These are phyloP conservation scores for Trypanosoma melophagium DNA, from an alignment of 208 protist genomes.

Conservation along the genomic window DNA sequence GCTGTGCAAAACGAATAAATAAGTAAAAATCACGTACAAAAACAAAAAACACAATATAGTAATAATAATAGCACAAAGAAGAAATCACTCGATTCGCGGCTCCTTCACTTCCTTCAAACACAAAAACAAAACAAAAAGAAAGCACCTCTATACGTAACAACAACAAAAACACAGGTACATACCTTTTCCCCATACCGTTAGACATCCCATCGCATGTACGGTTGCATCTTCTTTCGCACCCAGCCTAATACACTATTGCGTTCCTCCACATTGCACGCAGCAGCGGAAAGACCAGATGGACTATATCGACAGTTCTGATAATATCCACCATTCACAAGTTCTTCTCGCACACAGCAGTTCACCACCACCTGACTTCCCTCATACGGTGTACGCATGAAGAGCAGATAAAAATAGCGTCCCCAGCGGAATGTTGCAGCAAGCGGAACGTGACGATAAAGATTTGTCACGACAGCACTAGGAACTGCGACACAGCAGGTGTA, in stretches of 20 bases:
- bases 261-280: conserved; percentile 60
- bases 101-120: too few relatives aligned
- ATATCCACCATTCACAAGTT: conserved; percentile 80
- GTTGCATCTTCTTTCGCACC: conserved; percentile 68
- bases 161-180: too few relatives aligned
- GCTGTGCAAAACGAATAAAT: too few relatives aligned
- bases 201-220: conserved; percentile 80
- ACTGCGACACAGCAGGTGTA: conserved; percentile 73
- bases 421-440: conserved; percentile 51
- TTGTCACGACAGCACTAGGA: conserved; percentile 75
- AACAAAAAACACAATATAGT: too few relatives aligned
- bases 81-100: too few relatives aligned
- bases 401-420: conserved; percentile 54
- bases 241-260: conserved; percentile 67
- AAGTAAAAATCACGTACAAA: too few relatives aligned
- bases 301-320: conserved; percentile 73
- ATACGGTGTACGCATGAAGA: conserved; percentile 70
- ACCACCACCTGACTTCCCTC: conserved; percentile 83
- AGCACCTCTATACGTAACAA: too few relatives aligned
- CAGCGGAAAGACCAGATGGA: conserved; percentile 61
- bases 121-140: too few relatives aligned
- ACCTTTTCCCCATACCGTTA: conserved; percentile 11
- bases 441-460: conserved; percentile 68
- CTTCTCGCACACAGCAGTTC: conserved; percentile 75
- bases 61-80: too few relatives aligned